Percentiles rank a stretch among this genome's conserved stretches.
Conservation (phyloP, 768 basidiomycete genomes). For the Serendipita vermifera region DNA sequence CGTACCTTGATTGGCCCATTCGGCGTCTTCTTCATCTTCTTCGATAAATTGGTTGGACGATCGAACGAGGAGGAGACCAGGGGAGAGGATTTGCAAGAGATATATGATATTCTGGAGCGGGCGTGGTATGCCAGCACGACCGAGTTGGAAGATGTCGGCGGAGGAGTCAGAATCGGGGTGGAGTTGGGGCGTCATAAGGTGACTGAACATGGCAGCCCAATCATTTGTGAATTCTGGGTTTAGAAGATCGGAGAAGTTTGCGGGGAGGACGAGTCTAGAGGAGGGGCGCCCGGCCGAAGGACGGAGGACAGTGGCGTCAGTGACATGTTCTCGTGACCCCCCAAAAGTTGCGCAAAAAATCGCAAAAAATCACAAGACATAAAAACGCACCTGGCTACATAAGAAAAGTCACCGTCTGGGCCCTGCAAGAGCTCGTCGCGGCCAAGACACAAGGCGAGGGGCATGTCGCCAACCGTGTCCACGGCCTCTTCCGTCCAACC, state of each 20-base stretch:
- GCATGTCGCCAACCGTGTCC: slow-evolving; percentile 7
- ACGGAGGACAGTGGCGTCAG: too few species aligned
- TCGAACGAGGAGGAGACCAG: slow-evolving; percentile 1
- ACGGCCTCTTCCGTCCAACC: slow-evolving; percentile 6
- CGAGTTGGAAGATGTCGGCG: slow-evolving; percentile 6
- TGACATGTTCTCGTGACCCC: too few species aligned
- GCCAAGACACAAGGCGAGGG: slow-evolving; percentile 8
- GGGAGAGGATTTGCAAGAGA: slow-evolving; percentile 8
- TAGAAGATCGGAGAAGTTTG: slow-evolving; percentile 1
- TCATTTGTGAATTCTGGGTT: slow-evolving; percentile 9
- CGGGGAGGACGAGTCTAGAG: slow-evolving; percentile 2
- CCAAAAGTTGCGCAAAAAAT: too few species aligned
- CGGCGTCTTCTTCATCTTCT: neutral
- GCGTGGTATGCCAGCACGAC: slow-evolving; percentile 8
- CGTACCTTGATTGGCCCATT: slow-evolving; percentile 2
- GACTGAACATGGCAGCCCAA: slow-evolving; percentile 9
- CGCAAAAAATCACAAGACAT: too few species aligned
- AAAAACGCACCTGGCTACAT: slow-evolving; percentile 8
- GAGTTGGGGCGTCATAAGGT: neutral
- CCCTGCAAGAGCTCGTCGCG: slow-evolving; percentile 6
- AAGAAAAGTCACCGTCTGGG: slow-evolving; percentile 3
- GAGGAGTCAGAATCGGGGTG: neutral
- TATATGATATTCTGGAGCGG: slow-evolving; percentile 7
- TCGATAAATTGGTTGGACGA: neutral
- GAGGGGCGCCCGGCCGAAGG: too few species aligned